Percentiles rank a stretch among this genome's conserved stretches.
Conservation (phyloP, 2,329 filamentous ascomycete species). For the Trichoderma sp. region DNA sequence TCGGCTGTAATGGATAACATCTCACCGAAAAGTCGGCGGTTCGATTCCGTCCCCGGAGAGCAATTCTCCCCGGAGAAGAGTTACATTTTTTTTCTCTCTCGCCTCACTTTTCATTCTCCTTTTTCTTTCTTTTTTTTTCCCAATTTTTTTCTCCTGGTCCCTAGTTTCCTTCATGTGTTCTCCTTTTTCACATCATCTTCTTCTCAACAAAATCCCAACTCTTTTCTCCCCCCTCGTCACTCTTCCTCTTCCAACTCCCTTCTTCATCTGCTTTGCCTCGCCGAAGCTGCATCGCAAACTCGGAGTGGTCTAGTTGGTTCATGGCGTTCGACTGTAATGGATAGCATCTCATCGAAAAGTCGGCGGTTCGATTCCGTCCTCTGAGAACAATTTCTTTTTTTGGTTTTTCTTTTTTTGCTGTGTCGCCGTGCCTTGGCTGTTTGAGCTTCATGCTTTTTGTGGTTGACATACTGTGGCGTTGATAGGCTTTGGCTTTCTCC, state of each 20-base stretch:
- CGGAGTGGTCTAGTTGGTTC: conserved; percentile 32
- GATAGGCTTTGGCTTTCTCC: background rate
- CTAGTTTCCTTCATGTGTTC: background rate
- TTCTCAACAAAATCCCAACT: background rate
- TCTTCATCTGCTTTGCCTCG: background rate
- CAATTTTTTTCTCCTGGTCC: background rate
- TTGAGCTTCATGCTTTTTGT: background rate
- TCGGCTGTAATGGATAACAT: conserved; percentile 28
- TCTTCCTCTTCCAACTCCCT: background rate
- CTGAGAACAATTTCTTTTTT: conserved; percentile 24
- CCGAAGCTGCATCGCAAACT: conserved; percentile 10
- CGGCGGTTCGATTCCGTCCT: conserved; percentile 31
- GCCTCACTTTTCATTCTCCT: background rate
- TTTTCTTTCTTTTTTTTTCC: background rate
- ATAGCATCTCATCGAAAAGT: conserved; percentile 27
- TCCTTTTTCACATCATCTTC: background rate
- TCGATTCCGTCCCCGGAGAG: conserved; percentile 32
- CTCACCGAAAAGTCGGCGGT: conserved; percentile 30
- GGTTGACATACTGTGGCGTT: background rate
- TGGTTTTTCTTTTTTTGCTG: background rate
- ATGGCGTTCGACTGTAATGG: conserved; percentile 31
- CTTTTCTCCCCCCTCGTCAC: background rate
- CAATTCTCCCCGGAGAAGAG: conserved; percentile 23
- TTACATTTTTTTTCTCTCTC: conserved; percentile 19
- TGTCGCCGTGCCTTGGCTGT: background rate